Percentiles rank a stretch among this genome's conserved stretches.
Conservation (phyloP, 345 rosid species). For the Arabidopsis arenosa region DNA sequence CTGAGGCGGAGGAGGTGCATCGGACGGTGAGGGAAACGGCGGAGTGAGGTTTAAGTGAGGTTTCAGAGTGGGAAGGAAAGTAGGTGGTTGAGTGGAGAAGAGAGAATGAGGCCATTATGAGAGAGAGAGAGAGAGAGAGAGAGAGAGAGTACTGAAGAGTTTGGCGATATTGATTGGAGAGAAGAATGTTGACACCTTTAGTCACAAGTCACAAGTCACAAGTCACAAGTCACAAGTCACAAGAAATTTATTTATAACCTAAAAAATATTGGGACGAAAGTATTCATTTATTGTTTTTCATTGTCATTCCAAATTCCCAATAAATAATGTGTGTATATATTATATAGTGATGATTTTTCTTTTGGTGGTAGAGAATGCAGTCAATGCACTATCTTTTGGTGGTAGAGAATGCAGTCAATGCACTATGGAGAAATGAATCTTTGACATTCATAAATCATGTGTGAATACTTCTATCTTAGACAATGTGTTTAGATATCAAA, state of each 20-base stretch:
- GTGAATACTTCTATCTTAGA: neutral
- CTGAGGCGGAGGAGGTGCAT: constrained; percentile 7
- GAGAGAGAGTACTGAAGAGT: neutral
- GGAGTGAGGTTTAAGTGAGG: constrained; percentile 33
- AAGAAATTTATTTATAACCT: neutral
- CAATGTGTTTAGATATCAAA: no score
- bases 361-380: no score
- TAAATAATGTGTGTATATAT: no score
- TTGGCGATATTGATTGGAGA: constrained; percentile 11
- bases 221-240: constrained; percentile 4
- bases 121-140: neutral
- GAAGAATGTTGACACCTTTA: constrained; percentile 16
- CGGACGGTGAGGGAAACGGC: constrained; percentile 34
- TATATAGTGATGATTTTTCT: no score
- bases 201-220: constrained; percentile 3
- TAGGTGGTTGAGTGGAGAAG: constrained; percentile 39
- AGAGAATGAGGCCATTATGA: constrained; percentile 44
- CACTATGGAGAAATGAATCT: neutral
- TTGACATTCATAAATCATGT: neutral
- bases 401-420: no score
- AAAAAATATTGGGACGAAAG: neutral
- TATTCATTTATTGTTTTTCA: neutral
- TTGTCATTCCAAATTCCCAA: neutral
- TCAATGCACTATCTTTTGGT: no score
- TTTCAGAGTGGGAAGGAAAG: constrained; percentile 40